Evolutionary conservation across 2,329 filamentous ascomycete genomes (phyloP), one percentile per base, ranked within the genome.

Genomic region (Pseudocercospora fuligena): DNA sequence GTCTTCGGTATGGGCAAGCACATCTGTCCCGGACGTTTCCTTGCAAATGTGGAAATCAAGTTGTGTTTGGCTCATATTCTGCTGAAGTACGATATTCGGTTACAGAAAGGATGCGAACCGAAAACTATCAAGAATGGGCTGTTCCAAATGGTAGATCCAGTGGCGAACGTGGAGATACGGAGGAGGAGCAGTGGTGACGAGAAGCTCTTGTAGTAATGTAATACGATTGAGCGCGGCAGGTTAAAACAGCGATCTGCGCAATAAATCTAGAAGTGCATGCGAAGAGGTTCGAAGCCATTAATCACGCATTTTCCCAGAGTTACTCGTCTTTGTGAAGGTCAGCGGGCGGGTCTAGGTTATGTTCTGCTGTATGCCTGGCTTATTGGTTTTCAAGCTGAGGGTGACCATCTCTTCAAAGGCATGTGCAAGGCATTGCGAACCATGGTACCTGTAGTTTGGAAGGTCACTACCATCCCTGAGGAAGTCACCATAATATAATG

Each of bases 21-120:
- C 60, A 74, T 73, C 12, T 78, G 78, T 60, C 77, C 78, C 9
- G 78, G 78, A 1, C 69, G 77, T 12, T 79, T 79, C 66, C 76
- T 80, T 46, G 78, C 76, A 12, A 63, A 69, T 8, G 74, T 74
- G 36, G 75, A 77, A 64, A 72, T 79, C 60, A 79, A 80, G 65
- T 60, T 80, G n/a, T 72, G 69, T 23, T 71, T 77, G 63, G 62
- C 33, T n/a, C 62, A 64, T 36, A 59, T 79, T 23, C 64, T 79
- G 46, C 64, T 78, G 27, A 73, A 76, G 62, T 80, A 79, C 63
- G 77, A 80, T 63, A 23, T 66, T 19, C 31, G 64, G 12, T 29
- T 63, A 14, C 40, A 29, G 1, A 23, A 51, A 31, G 53, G 62
- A 1, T 64, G 58, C 46, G 21, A 16, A n/a, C 54, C 62, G 27